Percentiles rank a stretch among this genome's conserved stretches.
These are phyloP conservation scores for Fibroporia radiculosa DNA, from an alignment of 768 basidiomycete genomes.

Conservation along the genomic window DNA sequence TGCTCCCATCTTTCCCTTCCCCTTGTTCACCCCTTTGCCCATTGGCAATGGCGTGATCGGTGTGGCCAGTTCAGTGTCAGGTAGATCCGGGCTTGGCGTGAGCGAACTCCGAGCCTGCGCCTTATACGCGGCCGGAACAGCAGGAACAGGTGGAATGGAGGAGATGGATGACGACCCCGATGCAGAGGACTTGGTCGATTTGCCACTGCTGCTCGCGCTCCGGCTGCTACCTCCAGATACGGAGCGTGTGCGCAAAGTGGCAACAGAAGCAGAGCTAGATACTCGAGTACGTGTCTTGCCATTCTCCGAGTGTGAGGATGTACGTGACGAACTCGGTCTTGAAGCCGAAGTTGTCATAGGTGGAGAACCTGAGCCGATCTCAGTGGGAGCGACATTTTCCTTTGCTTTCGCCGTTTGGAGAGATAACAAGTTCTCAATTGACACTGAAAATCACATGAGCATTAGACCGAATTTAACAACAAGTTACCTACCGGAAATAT, in stretches of 20 bases:
- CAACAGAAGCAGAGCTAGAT: constrained; percentile 7
- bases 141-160: not conserved
- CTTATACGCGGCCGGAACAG: not conserved
- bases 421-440: constrained; percentile 11
- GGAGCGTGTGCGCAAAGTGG: constrained; percentile 6
- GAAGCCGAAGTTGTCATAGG: constrained; percentile 1
- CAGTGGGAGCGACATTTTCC: constrained; percentile 2
- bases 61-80: constrained; percentile 8
- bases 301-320: constrained; percentile 4
- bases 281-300: not conserved
- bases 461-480: no score
- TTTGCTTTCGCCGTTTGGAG: constrained; percentile 7
- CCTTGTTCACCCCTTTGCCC: constrained; percentile 16
- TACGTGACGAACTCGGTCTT: constrained; percentile 7
- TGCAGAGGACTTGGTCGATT: constrained; percentile 10
- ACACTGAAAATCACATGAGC: constrained; percentile 2
- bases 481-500: constrained; percentile 10
- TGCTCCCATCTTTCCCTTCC: constrained; percentile 9
- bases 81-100: constrained; percentile 18
- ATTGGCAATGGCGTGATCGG: constrained; percentile 25
- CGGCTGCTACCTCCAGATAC: constrained; percentile 2
- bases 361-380: no score
- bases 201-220: not conserved
- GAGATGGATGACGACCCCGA: not conserved
- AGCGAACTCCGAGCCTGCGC: constrained; percentile 5